Evolutionary conservation across 2,329 filamentous ascomycete genomes (phyloP), one percentile per base, ranked within the genome.

Genomic region (Fusarium pseudograminearum): DNA sequence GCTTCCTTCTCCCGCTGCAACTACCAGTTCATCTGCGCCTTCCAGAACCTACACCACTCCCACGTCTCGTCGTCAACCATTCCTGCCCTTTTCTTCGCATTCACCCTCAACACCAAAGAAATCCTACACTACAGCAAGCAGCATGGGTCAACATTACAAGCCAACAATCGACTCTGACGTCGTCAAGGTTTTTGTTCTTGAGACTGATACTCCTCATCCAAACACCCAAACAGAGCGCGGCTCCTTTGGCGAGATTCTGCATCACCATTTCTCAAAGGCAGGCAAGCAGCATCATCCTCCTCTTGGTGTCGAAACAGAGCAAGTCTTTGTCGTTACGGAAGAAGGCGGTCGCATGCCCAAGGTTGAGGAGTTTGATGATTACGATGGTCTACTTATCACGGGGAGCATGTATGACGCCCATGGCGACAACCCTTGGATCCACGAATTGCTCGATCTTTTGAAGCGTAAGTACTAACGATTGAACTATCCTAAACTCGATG

Each of bases 301-400:
- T 0, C 77, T 89, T 0, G 83, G 82, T 8, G 81, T 89, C 28
- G 83, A 87, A 72, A 87, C 85, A 3, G 81, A 84, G 26, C 85
- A 86, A 73, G 79, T 84, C 38, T 89, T 85, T 69, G 82, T 89
- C 7, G 85, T 89, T 7, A 79, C 84, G 12, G 82, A 84, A 12
- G 72, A 82, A 34, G 80, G 82, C 14, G 84, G 84, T 5, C 77
- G 79, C 12, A 81, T 87, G 20, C 85, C 85, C 0, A 78, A 77
- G 5, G 76, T 78, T 5, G 78, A 82, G 3, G 85, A 87, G 8
- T 83, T 89, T 38, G 86, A 91, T 1, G 82, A 87, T 15, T 84
- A 93, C 30, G 90, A 95, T 80, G 92, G 89, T 1, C 80, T 96
- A n/a, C 79, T 96, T 36, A 84, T 95, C 53, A 91, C 90, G 2